phyloP scores from a whole-genome alignment of 257 asterid genomes.

The Penstemon barbatus region DNA sequence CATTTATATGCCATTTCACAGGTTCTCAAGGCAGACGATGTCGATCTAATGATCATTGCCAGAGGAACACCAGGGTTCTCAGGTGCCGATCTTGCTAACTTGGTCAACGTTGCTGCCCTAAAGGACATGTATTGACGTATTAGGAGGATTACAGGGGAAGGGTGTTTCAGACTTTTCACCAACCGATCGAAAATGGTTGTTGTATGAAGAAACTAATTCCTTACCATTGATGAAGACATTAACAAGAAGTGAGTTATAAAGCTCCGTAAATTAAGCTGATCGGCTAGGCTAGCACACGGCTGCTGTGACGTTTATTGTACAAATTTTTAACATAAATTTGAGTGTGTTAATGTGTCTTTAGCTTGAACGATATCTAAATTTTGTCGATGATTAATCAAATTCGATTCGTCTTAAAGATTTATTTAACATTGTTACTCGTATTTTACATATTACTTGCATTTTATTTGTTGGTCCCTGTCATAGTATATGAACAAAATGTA shows the following conservation, averaged over 20 bases:
- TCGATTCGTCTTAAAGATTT: slow-evolving; percentile 5
- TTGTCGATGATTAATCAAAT: slow-evolving; percentile 4
- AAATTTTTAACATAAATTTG: background rate
- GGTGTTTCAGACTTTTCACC: slow-evolving; percentile 21
- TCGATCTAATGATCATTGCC: slow-evolving; percentile 75
- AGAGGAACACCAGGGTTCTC: slow-evolving; percentile 93
- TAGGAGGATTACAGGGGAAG: slow-evolving; percentile 12
- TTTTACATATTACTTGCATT: background rate
- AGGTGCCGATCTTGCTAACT: slow-evolving; percentile 94
- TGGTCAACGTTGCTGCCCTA: slow-evolving; percentile 82
- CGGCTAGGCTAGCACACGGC: slow-evolving; percentile 5
- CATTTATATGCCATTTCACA: slow-evolving; percentile 14
- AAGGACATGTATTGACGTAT: slow-evolving; percentile 39
- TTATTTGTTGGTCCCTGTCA: too few species aligned
- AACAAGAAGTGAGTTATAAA: slow-evolving; percentile 21
- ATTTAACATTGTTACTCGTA: background rate
- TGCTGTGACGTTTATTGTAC: background rate
- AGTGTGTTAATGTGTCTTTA: background rate
- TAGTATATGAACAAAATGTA: too few species aligned
- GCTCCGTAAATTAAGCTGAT: slow-evolving; percentile 10
- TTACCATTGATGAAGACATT: slow-evolving; percentile 6
- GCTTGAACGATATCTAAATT: background rate
- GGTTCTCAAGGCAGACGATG: slow-evolving; percentile 94
- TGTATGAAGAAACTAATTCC: background rate
- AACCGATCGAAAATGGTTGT: background rate